phyloP scores from a whole-genome alignment of 2,329 filamentous ascomycete genomes.

The Colletotrichum orbiculare region DNA sequence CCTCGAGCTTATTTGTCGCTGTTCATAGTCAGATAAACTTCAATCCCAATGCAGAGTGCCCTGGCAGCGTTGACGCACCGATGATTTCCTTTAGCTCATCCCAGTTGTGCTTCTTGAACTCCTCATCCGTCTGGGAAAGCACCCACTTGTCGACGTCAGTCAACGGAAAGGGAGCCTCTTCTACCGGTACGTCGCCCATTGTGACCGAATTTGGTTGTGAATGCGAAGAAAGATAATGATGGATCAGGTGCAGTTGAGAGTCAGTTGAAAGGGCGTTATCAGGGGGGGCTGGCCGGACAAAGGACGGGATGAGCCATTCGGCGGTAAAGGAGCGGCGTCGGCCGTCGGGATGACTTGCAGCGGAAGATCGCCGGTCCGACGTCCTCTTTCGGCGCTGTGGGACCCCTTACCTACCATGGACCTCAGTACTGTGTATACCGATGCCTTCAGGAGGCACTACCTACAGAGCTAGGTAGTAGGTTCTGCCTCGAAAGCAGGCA shows the following conservation, averaged over 20 bases:
- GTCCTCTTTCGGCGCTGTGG: background rate
- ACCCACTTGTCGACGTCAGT: constrained; percentile 69
- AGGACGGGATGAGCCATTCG: constrained; percentile 1
- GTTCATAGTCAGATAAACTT: constrained; percentile 9
- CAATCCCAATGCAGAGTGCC: constrained; percentile 1
- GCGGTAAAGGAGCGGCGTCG: constrained; percentile 17
- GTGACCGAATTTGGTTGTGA: constrained; percentile 15
- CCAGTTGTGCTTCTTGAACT: constrained; percentile 80
- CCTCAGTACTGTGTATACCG: background rate
- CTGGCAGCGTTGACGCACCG: constrained; percentile 49
- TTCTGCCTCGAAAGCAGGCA: too few species aligned
- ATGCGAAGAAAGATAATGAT: background rate
- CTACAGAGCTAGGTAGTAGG: background rate
- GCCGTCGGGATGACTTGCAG: constrained; percentile 8
- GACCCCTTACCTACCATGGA: background rate
- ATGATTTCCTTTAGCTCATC: constrained; percentile 76
- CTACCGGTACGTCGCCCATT: constrained; percentile 54
- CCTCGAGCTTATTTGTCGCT: constrained; percentile 73
- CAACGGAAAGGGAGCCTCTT: constrained; percentile 66
- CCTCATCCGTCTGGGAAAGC: constrained; percentile 73
- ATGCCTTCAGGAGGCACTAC: background rate
- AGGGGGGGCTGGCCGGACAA: background rate
- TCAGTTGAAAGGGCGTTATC: background rate
- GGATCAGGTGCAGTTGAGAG: background rate
- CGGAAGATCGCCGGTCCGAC: constrained; percentile 35